Percentiles rank a stretch among this genome's conserved stretches.
Conservation (phyloP, 176 grass and related monocot genomes). For the Tillandsia fasciculata region DNA sequence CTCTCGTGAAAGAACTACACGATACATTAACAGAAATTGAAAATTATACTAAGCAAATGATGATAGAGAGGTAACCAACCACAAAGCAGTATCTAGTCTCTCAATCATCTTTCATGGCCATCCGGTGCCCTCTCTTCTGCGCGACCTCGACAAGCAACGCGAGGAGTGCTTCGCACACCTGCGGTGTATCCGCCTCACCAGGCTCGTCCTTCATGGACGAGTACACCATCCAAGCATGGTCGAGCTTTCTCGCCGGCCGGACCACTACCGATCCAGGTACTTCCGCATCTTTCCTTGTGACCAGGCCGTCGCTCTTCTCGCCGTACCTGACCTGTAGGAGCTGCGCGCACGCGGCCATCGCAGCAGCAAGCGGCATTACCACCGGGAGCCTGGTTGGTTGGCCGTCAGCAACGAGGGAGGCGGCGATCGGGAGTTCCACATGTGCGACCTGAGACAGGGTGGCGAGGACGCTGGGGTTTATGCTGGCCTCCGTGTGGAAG, state of each 20-base stretch:
- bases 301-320: conserved; percentile 87
- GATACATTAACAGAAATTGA: too few relatives aligned
- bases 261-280: conserved; percentile 62
- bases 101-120: conserved; percentile 76
- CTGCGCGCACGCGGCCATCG: conserved; percentile 78
- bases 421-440: conserved; percentile 54
- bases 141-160: conserved; percentile 70
- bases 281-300: conserved; percentile 67
- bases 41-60: too few relatives aligned
- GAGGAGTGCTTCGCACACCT: conserved; percentile 77
- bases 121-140: conserved; percentile 62
- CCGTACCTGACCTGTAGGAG: conserved; percentile 62
- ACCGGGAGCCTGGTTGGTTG: conserved; percentile 56
- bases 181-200: conserved; percentile 57
- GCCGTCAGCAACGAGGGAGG: conserved; percentile 20
- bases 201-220: conserved; percentile 59
- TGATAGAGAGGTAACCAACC: too few relatives aligned
- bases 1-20: too few relatives aligned
- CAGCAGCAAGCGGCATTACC: conserved; percentile 69
- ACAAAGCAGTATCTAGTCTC: not conserved
- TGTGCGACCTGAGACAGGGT: conserved; percentile 81
- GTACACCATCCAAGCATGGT: conserved; percentile 96
- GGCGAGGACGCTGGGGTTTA: conserved; percentile 55
- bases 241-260: conserved; percentile 56
- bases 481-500: conserved; percentile 86